Base-by-base conservation (phyloP, 768 basidiomycete genomes). In the Mycena amicta region DNA sequence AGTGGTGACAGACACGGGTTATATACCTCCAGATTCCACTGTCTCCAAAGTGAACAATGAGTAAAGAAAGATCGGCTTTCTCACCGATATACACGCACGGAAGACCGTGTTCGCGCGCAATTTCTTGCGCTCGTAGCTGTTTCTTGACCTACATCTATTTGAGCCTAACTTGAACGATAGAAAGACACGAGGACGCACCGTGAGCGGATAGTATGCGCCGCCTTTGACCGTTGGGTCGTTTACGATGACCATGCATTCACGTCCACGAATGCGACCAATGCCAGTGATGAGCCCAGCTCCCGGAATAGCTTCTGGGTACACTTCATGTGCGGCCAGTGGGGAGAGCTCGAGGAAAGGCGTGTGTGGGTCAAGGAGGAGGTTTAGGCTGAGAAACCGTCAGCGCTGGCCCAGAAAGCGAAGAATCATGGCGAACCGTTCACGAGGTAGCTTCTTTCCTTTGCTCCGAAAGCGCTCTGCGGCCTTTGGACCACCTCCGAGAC, bases 161-260 rank as follows among this genome's bases (percentile, higher is more conserved):
- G 28, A 61, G 52, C 57, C 2, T 11, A 39, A 27, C n/a, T n/a
- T 31, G 18, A 16, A 26, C 18, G 5, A 11, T 50, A 15, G 60
- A 30, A 8, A 13, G 12, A 39, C 31, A 23, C 29, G 12, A 30
- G 4, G 43, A 18, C 20, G 26, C 1, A 67, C 92, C 16, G 92
- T 94, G 50, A 95, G 72, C 22, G 93, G 94, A 68, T 93, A 93
- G 71, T 96, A 96, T 0, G 91, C 91, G 6, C 94, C 94, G 15
- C 94, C 94, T 71, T 95, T 95, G 26, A 94, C 92, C 5, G 92
- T 94, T 29, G 94, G 89, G 69, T 98, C 95, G 71, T 97, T 98
- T n/a, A 92, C 90, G 4, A 96, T 87, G 4, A 98, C 73, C 62
- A 97, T 86, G 67, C 92, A 95, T 72, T 95, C 92, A 57, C 83